phyloP scores from a whole-genome alignment of 1,284 basidiomycete genomes.

The Puccinia polysora region DNA sequence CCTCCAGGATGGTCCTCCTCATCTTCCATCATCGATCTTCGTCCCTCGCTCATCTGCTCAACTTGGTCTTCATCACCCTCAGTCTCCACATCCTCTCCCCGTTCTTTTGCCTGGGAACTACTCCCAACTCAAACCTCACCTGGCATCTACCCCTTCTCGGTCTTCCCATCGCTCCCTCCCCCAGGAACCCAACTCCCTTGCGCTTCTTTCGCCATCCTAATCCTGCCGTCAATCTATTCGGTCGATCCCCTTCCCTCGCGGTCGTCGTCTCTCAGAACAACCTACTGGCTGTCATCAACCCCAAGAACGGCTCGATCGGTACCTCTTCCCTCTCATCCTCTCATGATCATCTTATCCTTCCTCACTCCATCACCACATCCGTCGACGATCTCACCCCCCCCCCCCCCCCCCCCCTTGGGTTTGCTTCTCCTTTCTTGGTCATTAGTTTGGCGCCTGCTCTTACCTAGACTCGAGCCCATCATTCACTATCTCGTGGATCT shows the following conservation, averaged over 20 bases:
- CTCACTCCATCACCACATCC: not conserved
- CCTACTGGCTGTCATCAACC: constrained; percentile 26
- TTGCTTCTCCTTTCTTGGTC: not conserved
- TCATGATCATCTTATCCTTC: not conserved
- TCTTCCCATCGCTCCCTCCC: constrained; percentile 1
- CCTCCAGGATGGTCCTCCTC: too few relatives aligned
- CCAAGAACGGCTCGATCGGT: constrained; percentile 35
- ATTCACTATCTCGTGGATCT: constrained; percentile 34
- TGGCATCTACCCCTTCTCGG: constrained; percentile 41
- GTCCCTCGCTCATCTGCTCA: too few relatives aligned
- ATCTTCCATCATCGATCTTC: too few relatives aligned
- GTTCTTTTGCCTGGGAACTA: not conserved
- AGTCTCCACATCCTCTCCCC: not conserved
- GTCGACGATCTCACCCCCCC: not conserved
- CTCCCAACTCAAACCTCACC: constrained; percentile 7
- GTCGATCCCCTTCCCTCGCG: constrained; percentile 27
- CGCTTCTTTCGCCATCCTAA: constrained; percentile 34
- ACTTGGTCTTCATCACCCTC: not conserved
- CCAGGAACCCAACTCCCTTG: constrained; percentile 2
- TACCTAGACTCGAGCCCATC: constrained; percentile 30
- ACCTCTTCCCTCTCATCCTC: not conserved
- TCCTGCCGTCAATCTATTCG: constrained; percentile 25
- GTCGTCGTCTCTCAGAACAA: constrained; percentile 37
- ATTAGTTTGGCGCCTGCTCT: constrained; percentile 36
- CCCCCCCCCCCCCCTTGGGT: not conserved